Evolutionary conservation across 208 protist species (phyloP).

Genomic region (Crithidia fasciculata): DNA sequence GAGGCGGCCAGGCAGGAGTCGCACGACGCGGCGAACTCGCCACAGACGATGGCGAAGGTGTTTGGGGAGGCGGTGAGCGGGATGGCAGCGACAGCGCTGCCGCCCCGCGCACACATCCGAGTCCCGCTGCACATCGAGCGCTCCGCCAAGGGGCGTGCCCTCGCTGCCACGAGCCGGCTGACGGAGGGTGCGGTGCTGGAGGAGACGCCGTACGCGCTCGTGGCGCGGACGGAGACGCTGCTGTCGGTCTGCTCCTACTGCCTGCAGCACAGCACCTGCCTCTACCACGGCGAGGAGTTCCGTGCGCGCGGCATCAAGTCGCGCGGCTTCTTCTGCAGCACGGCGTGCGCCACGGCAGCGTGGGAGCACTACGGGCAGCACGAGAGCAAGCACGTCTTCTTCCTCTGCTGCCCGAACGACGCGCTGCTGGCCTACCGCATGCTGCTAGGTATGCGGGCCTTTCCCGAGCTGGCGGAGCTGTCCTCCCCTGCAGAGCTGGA

Average conservation of each 20-base stretch:
- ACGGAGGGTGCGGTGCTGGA: constrained; percentile 54
- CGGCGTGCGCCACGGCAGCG: constrained; percentile 51
- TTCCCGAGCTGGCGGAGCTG: constrained; percentile 31
- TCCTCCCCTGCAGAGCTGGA: constrained; percentile 43
- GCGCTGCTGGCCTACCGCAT: constrained; percentile 76
- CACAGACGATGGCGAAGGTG: constrained; percentile 46
- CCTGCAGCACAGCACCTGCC: constrained; percentile 66
- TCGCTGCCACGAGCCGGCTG: constrained; percentile 48
- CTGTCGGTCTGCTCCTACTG: constrained; percentile 82
- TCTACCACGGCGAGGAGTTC: constrained; percentile 74
- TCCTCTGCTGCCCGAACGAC: constrained; percentile 85
- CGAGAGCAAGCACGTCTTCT: constrained; percentile 77
- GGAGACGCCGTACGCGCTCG: constrained; percentile 72
- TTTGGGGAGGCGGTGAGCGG: constrained; percentile 40
- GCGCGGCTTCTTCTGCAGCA: constrained; percentile 89
- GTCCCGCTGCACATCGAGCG: constrained; percentile 32
- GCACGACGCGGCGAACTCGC: constrained; percentile 41
- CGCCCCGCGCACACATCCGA: constrained; percentile 37
- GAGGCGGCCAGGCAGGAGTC: constrained; percentile 50
- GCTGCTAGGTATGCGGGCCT: constrained; percentile 42
- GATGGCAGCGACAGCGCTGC: constrained; percentile 29
- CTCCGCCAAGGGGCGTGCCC: constrained; percentile 44
- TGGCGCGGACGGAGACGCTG: constrained; percentile 69
- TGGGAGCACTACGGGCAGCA: constrained; percentile 80
- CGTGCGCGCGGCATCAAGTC: constrained; percentile 53